Evolutionary conservation across 2,329 filamentous ascomycete species (phyloP), one percentile per base, ranked within the genome.

Genomic region (Penicillium sp.): DNA sequence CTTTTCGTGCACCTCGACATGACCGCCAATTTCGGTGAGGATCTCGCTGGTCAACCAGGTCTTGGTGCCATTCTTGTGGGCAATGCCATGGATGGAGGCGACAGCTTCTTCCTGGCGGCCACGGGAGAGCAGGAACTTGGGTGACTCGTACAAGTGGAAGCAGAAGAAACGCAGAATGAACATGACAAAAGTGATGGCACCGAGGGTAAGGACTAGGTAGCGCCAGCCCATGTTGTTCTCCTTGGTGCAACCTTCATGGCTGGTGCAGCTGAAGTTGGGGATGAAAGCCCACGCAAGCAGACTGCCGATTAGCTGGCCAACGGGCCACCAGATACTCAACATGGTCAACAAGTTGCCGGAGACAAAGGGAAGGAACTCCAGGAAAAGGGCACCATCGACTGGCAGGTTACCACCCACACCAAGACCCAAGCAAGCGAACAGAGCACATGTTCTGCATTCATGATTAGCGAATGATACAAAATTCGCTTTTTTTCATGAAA

Each of bases 141-240:
- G 91, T 7, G 91, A 94, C 71, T 96, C 91, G 70, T 89, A 90
- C 13, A 96, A 82, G 59, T 88, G 85, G 75, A 96, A 96, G 59
- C 92, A 69, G 73, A 91, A 87, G 79, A 91, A 92, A 19, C 91
- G 90, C 60, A 86, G 77, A 49, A 89, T 73, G 68, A 93, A 96
- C 88, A 94, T 91, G 75, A 80, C 72, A 61, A 94, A 85, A 0
- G 90, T 94, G 48, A 86, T 75, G 35, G 88, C 77, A 47, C 91
- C 91, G 21, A 93, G 85, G 1, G 87, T 86, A 51, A 88, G 78
- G 53, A 91, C 78, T 52, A 93, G 86, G 62, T 88, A 86, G 23
- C 91, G 83, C 91, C 91, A 96, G 42, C 90, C 90, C 76, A 77
- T 79, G 65, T 89, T 82, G 45, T 89, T 81, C 5, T 81, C 79